phyloP scores from a whole-genome alignment of 805 yeast species.

The Zygosaccharomyces bisporus region DNA sequence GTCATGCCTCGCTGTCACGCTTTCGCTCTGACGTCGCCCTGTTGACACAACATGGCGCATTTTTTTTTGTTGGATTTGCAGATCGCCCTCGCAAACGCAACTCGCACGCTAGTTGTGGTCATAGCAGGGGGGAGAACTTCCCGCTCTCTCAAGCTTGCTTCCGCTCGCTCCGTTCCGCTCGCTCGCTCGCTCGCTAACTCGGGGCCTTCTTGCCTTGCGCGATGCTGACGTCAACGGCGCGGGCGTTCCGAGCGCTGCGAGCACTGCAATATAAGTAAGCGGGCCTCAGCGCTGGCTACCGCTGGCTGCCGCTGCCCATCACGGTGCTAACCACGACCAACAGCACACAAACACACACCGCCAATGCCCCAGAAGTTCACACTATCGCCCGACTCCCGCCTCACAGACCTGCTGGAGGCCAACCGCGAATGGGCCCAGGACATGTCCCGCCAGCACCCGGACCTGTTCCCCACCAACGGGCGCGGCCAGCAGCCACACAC shows the following conservation, averaged over 20 bases:
- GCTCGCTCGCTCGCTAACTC: too few species aligned
- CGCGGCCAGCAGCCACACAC: slow-evolving; percentile 91
- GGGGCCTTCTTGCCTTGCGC: neutral
- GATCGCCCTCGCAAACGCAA: too few species aligned
- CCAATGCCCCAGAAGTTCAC: slow-evolving; percentile 20
- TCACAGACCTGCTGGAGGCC: slow-evolving; percentile 38
- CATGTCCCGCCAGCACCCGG: slow-evolving; percentile 49
- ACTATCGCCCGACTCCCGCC: slow-evolving; percentile 29
- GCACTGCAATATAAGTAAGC: neutral
- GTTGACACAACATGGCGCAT: too few species aligned
- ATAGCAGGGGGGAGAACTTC: too few species aligned
- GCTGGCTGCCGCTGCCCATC: neutral
- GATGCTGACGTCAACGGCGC: neutral
- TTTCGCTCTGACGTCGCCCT: too few species aligned
- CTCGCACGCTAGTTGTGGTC: too few species aligned
- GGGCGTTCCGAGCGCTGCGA: neutral
- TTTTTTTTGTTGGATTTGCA: too few species aligned
- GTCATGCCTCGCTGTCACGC: too few species aligned
- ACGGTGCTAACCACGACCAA: too few species aligned
- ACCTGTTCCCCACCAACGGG: slow-evolving; percentile 59
- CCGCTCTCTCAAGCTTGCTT: too few species aligned
- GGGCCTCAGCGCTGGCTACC: neutral
- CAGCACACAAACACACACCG: neutral
- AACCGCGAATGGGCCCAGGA: slow-evolving; percentile 45
- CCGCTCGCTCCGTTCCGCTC: too few species aligned